These are phyloP conservation scores for Cercospora brassicicola DNA, from an alignment of 2,329 filamentous ascomycete genomes.

Conservation along the genomic window DNA sequence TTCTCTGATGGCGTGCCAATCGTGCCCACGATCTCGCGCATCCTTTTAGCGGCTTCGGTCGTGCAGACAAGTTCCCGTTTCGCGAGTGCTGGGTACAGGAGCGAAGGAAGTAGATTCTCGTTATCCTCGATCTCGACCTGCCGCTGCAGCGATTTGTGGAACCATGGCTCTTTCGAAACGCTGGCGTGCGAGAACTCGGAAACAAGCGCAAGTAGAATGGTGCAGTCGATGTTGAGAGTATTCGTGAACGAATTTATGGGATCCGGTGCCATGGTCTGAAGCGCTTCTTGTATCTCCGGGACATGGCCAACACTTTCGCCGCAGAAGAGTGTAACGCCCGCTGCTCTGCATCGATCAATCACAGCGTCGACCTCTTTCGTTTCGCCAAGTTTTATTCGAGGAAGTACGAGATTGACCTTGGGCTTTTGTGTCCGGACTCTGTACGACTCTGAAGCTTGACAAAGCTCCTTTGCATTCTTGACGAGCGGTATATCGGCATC, in stretches of 20 bases:
- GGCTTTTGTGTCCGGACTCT: slow-evolving; percentile 62
- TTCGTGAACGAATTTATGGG: slow-evolving; percentile 42
- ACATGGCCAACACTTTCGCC: slow-evolving; percentile 31
- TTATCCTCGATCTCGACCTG: slow-evolving; percentile 66
- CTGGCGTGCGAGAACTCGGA: slow-evolving; percentile 69
- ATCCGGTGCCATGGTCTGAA: slow-evolving; percentile 41
- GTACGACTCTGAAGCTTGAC: slow-evolving; percentile 57
- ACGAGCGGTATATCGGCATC: slow-evolving; percentile 58
- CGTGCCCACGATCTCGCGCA: slow-evolving; percentile 64
- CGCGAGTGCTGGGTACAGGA: slow-evolving; percentile 63
- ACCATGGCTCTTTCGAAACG: slow-evolving; percentile 51
- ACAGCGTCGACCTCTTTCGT: slow-evolving; percentile 58
- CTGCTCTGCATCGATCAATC: slow-evolving; percentile 56
- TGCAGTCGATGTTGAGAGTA: slow-evolving; percentile 64
- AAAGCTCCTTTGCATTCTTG: slow-evolving; percentile 60
- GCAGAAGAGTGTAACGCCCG: slow-evolving; percentile 45
- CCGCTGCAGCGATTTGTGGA: slow-evolving; percentile 61
- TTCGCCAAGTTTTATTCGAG: slow-evolving; percentile 56
- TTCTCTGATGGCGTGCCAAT: slow-evolving; percentile 65
- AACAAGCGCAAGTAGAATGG: slow-evolving; percentile 69
- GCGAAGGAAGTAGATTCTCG: slow-evolving; percentile 59
- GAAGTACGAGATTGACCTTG: slow-evolving; percentile 60
- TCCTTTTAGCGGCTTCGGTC: slow-evolving; percentile 62
- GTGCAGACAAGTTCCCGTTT: slow-evolving; percentile 65
- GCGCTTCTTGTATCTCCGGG: slow-evolving; percentile 30